These are phyloP conservation scores for Syzygium aromaticum DNA, from an alignment of 345 rosid species.

Conservation along the genomic window DNA sequence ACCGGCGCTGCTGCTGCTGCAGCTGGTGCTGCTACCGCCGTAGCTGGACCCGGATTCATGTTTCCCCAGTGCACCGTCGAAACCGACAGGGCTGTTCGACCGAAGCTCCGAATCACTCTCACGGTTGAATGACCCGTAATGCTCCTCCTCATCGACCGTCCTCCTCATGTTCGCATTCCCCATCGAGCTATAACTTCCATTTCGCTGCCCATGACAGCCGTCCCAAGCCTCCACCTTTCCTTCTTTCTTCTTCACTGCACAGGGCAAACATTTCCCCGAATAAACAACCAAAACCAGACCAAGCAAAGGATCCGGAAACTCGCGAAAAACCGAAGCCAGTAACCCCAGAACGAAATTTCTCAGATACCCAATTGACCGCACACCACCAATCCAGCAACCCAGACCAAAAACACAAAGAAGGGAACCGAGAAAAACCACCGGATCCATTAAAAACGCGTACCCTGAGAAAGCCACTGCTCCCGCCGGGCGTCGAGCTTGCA, in stretches of 20 bases:
- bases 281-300: neutral
- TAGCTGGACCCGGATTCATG: constrained; percentile 40
- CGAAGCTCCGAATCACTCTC: constrained; percentile 54
- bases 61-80: constrained; percentile 17
- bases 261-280: neutral
- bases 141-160: constrained; percentile 11
- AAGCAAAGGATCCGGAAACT: neutral
- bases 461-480: constrained; percentile 97
- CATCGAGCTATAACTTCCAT: constrained; percentile 20
- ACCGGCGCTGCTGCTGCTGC: constrained; percentile 72
- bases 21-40: constrained; percentile 25
- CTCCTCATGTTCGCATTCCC: constrained; percentile 31
- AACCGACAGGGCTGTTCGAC: constrained; percentile 45
- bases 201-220: constrained; percentile 7
- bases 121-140: constrained; percentile 25
- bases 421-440: neutral
- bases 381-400: neutral
- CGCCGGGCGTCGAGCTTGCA: constrained; percentile 91
- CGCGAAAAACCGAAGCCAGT: neutral
- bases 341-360: neutral
- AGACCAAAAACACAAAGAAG: neutral
- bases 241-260: constrained; percentile 39
- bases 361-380: neutral
- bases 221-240: constrained; percentile 31
- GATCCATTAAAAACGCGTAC: constrained; percentile 20